Evolutionary conservation across 1,139 yeast genomes (phyloP).

Genomic region (Tardiomyces blankii): DNA sequence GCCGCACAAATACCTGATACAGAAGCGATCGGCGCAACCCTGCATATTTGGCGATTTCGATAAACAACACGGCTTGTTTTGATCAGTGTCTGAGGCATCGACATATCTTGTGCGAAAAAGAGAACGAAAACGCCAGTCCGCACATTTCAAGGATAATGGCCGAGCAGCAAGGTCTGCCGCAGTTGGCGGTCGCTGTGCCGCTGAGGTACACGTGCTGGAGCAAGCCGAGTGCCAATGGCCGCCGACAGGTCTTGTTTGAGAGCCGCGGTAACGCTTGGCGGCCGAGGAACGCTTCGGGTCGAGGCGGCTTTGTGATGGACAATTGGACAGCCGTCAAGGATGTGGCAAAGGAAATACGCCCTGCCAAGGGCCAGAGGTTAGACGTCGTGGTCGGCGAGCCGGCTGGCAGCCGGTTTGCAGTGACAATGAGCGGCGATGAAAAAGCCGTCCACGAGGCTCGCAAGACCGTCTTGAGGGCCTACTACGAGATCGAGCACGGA

Average conservation of each 20-base stretch:
- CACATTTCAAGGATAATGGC: too few species aligned
- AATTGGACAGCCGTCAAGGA: neutral
- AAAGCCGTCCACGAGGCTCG: neutral
- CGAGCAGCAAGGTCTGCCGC: neutral
- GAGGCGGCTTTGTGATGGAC: neutral
- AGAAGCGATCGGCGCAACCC: neutral
- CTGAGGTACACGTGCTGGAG: neutral
- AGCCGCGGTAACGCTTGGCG: neutral
- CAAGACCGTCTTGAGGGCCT: neutral
- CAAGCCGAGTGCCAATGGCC: neutral
- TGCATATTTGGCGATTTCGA: neutral
- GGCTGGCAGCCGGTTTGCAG: neutral
- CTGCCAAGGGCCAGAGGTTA: neutral
- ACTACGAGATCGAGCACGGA: neutral
- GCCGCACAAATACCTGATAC: too few species aligned
- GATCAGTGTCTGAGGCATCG: neutral
- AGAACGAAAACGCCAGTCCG: too few species aligned
- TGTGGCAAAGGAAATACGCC: neutral
- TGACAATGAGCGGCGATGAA: neutral
- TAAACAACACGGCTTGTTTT: neutral
- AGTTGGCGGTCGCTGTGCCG: neutral
- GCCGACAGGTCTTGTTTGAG: neutral
- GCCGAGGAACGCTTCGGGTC: neutral
- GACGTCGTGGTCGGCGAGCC: neutral
- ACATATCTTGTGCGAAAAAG: too few species aligned